Evolutionary conservation across 1,139 yeast species (phyloP), one percentile per base, ranked within the genome.

Genomic region (Candida sojae): DNA sequence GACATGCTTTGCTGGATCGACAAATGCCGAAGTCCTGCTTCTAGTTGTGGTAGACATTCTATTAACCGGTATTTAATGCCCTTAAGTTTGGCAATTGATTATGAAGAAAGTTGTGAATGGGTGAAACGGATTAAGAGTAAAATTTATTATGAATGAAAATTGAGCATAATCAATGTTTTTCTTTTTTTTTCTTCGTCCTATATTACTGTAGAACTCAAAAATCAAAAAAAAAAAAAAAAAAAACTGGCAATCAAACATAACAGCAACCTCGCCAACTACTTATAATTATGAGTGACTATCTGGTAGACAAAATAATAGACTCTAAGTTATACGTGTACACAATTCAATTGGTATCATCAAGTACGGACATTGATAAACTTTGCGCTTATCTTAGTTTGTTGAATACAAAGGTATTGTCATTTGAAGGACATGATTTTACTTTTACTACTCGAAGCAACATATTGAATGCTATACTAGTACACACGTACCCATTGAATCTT

Each of bases 401-500:
- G 26, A 32, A 34, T n/a, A 33, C 43, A 26, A 41, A 41, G n/a
- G 43, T 41, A n/a, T 33, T 41, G 36, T 9, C 43, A 13, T 25
- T 38, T 6, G 29, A 41, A 8, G n/a, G 21, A 7, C 29, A 42
- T 25, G 28, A 43, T n/a, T 43, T 50, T 28, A 36, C 46, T 17
- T 51, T 42, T 40, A 47, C 51, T 6, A 50, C 55, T 10, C 42
- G 23, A 6, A 28, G 23, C 5, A 57, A 60, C 38, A 29, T 61
- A 5, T 44, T 59, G 17, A 48, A 52, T 8, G 47, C 55, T 13
- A 44, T 61, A 35, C 44, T 61, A 5, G 43, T 53, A 5, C 57
- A 54, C 37, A 48, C 61, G 3, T 56, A 55, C 21, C 61, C 62
- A 5, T 39, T 48, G 9, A 48, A 49, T 21, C 32, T 54, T 7